These are phyloP conservation scores for Tuber microsphaerosporum DNA, from an alignment of 495 filamentous ascomycete species.

Conservation along the genomic window DNA sequence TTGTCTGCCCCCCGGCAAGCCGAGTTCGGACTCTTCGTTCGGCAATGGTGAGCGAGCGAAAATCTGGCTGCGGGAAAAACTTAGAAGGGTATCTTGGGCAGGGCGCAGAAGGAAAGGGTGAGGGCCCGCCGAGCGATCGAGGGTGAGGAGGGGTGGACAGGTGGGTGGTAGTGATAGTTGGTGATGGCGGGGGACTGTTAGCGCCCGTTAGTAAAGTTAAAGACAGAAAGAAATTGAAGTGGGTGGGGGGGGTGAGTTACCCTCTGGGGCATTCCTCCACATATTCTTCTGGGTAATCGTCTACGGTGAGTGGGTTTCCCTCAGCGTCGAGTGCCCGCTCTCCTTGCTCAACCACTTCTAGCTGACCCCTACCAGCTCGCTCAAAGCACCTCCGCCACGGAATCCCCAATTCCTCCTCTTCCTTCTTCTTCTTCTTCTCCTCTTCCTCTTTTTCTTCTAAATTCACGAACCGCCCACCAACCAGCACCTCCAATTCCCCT, in stretches of 20 bases:
- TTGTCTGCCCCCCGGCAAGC: background rate
- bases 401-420: background rate
- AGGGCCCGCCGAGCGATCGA: background rate
- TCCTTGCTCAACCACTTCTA: background rate
- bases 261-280: background rate
- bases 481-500: background rate
- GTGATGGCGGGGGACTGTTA: background rate
- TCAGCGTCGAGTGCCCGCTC: background rate
- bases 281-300: background rate
- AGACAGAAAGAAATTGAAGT: background rate
- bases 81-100: background rate
- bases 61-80: background rate
- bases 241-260: background rate
- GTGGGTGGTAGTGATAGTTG: background rate
- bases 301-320: background rate
- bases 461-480: background rate
- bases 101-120: background rate
- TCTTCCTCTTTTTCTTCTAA: background rate
- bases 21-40: background rate
- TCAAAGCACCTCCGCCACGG: background rate
- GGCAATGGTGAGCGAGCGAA: conserved; percentile 5
- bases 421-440: background rate
- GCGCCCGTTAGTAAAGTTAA: background rate
- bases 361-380: background rate
- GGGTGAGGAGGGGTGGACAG: background rate